phyloP scores from a whole-genome alignment of 768 basidiomycete species.

The Phaeotremella skinneri region DNA sequence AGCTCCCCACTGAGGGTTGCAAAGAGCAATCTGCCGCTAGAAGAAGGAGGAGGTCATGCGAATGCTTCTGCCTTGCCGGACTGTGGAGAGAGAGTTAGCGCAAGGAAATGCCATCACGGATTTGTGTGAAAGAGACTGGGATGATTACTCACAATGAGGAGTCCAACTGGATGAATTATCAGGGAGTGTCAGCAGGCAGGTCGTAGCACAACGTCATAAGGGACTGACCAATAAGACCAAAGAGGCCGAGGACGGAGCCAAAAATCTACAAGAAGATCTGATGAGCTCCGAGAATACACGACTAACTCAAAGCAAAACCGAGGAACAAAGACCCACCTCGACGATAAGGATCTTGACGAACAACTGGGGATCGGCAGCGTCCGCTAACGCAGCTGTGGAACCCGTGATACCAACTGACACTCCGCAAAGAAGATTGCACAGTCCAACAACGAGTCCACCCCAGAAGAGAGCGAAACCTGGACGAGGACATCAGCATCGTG shows the following conservation, averaged over 20 bases:
- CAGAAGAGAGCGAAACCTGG: slow-evolving; percentile 91
- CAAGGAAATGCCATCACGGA: not conserved
- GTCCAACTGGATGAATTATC: slow-evolving; percentile 60
- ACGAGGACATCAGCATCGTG: not conserved
- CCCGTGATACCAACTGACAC: slow-evolving; percentile 92
- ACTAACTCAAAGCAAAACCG: not conserved
- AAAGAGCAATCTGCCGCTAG: no score
- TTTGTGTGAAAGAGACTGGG: not conserved
- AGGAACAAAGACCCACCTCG: slow-evolving; percentile 76
- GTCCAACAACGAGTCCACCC: slow-evolving; percentile 90
- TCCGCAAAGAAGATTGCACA: slow-evolving; percentile 93
- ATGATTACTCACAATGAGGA: slow-evolving; percentile 65
- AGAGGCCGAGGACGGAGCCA: slow-evolving; percentile 73
- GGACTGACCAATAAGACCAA: slow-evolving; percentile 81
- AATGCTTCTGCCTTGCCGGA: slow-evolving; percentile 53
- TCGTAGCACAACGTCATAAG: slow-evolving; percentile 4
- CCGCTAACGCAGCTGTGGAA: slow-evolving; percentile 88
- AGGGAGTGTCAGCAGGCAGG: slow-evolving; percentile 11
- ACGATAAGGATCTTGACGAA: slow-evolving; percentile 97
- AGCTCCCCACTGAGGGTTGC: no score
- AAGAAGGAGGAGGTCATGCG: slow-evolving; percentile 24
- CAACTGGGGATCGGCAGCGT: slow-evolving; percentile 88
- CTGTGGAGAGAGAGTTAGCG: slow-evolving; percentile 28
- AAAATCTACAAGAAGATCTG: slow-evolving; percentile 44
- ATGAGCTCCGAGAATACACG: not conserved